Evolutionary conservation across 768 basidiomycete genomes (phyloP), one percentile per base, ranked within the genome.

Genomic region (Megacollybia marginata): DNA sequence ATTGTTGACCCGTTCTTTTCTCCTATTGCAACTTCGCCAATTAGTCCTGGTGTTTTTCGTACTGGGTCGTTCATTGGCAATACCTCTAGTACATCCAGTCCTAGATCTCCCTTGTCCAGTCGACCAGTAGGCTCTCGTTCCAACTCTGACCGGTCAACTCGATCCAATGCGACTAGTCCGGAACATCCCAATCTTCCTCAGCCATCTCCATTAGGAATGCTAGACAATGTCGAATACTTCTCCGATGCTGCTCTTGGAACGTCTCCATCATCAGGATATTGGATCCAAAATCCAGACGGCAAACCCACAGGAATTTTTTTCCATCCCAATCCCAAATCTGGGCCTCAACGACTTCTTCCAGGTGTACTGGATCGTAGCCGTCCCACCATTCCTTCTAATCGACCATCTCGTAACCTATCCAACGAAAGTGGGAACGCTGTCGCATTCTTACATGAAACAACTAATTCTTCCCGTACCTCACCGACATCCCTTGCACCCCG

Each of bases 11-110:
- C 94, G 0, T 88, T 85, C 64, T 96, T 98, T 60, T 67, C 79
- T 1, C 95, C 96, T n/a, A 98, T 92, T 54, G 95, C 95, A 0
- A 97, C 92, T 0, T 86, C 88, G 0, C 95, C 96, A 1, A 73
- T 75, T 33, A 91, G 80, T 53, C 92, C 92, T n/a, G 80, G 80
- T 13, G 64, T 78, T 35, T 75, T 59, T 35, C 52, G 49, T 67
- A 48, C 68, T 57, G 65, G 64, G 57, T 65, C 69, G 54, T 61
- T 77, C 68, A 55, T 83, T 68, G 55, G 57, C 43, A 52, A 35
- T 42, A 48, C 36, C 46, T 47, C 31, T 50, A 56, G 52, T 31
- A 28, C 42, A 4, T 49, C 34, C 33, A 65, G 59, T 47, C 75
- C 72, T 3, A 70, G 66, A 48, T 23, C 74, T 31, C 57, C 64